Evolutionary conservation across 495 filamentous ascomycete genomes (phyloP).

Genomic region (Rhizodiscina lignyota): DNA sequence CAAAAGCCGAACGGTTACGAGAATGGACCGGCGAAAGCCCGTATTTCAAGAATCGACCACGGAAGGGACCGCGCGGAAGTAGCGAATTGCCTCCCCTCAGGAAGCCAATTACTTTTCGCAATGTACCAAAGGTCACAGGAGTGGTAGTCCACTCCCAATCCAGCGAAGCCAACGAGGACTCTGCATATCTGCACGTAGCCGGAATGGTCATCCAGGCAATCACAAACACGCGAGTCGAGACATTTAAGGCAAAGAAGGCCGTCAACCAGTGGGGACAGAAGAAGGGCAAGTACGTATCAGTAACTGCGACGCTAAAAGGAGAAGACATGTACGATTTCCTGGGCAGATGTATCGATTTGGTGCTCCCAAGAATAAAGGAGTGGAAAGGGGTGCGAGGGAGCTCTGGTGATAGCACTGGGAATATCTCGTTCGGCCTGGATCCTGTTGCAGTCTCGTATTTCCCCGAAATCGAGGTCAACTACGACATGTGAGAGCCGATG

Average conservation of each 20-base stretch:
- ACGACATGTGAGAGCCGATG: conserved; percentile 55
- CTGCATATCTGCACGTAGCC: conserved; percentile 56
- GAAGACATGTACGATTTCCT: conserved; percentile 81
- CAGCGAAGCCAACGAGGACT: conserved; percentile 41
- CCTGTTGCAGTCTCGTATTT: conserved; percentile 61
- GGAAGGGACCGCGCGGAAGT: conserved; percentile 67
- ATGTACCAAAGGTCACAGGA: conserved; percentile 64
- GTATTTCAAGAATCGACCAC: conserved; percentile 80
- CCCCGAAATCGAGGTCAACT: conserved; percentile 85
- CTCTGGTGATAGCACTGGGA: conserved; percentile 70
- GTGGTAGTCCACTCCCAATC: conserved; percentile 68
- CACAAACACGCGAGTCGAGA: conserved; percentile 53
- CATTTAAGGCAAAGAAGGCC: conserved; percentile 49
- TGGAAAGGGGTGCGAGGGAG: conserved; percentile 66
- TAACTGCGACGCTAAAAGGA: conserved; percentile 54
- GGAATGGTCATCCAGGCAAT: conserved; percentile 74
- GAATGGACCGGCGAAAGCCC: conserved; percentile 79
- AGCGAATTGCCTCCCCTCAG: conserved; percentile 51
- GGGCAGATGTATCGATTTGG: conserved; percentile 68
- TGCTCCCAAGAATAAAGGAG: conserved; percentile 88
- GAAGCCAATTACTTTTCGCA: conserved; percentile 64
- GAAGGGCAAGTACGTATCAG: conserved; percentile 38
- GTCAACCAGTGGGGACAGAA: conserved; percentile 48
- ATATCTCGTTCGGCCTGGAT: conserved; percentile 64
- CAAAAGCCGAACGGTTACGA: conserved; percentile 55